Base-by-base conservation (phyloP, 805 yeast genomes). In the Wickerhamiella sergipiensis region DNA sequence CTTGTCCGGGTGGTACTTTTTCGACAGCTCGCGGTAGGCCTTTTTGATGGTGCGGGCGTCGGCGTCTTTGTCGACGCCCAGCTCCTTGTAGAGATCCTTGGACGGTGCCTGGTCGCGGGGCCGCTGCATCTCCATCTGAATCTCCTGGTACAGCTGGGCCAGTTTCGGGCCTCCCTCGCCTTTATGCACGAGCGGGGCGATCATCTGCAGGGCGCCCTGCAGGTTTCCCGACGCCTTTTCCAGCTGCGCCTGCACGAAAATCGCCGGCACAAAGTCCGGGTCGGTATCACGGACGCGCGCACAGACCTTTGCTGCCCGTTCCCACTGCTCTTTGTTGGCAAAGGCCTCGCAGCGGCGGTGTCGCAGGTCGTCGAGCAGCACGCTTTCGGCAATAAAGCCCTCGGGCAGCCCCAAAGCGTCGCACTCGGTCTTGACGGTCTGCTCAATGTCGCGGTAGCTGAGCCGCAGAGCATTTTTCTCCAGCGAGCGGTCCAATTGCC, bases 1-100 rank as follows among this genome's bases (percentile, higher is more conserved):
- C 64, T 90, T 92, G 67, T 90, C 98, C 0, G 98, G 98, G 63
- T 90, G 98, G 64, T 76, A 86, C 61, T 80, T 80, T 61, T 83
- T 81, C 36, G 92, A 83, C 61, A 81, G 76, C 7, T 79, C 72
- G 52, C 96, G 72, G 67, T 88, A 83, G 0, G 95, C 94, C 64
- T 79, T 82, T 59, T 83, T 85, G 54, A 90, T 81, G 7, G 84
- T 82, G 52, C 75, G 74, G 1, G 78, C 80, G 52, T 77, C 79
- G 0, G 97, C 95, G 54, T 76, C 76, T 52, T 73, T 70, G 0
- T 79, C 57, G 6, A 90, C 74, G 13, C 81, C 94, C 17, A 90
- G 67, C 2, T 84, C 73, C 60, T 85, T 85, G 66, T 90, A 90
- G 61, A 85, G 85, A 60, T 90, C 95, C 54, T 78, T 78, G 47